Evolutionary conservation across 495 filamentous ascomycete species (phyloP).

Genomic region (Neurospora africana): DNA sequence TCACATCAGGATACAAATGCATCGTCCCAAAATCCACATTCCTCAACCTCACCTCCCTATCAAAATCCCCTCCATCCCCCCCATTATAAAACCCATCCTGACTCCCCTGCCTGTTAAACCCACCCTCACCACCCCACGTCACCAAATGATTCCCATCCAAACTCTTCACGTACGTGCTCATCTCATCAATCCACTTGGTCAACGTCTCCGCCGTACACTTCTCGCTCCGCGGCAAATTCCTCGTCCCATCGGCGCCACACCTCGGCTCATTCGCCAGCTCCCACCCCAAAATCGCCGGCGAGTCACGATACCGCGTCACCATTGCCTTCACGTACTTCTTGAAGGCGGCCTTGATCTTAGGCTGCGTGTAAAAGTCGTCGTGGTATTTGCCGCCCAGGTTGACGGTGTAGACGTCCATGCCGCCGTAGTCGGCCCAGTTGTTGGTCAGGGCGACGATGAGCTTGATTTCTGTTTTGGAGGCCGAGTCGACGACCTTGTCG

Average conservation of each 20-base stretch:
- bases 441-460: slow-evolving; percentile 45
- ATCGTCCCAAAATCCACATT: slow-evolving; percentile 59
- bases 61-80: slow-evolving; percentile 55
- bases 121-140: slow-evolving; percentile 43
- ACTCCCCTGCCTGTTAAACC: slow-evolving; percentile 24
- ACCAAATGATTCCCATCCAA: slow-evolving; percentile 42
- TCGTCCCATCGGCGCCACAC: slow-evolving; percentile 11
- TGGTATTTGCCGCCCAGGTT: slow-evolving; percentile 22
- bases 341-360: slow-evolving; percentile 34
- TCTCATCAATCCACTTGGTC: slow-evolving; percentile 36
- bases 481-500: slow-evolving; percentile 54
- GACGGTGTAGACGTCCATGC: slow-evolving; percentile 33
- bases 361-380: slow-evolving; percentile 28
- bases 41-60: slow-evolving; percentile 43
- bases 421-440: slow-evolving; percentile 47
- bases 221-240: background rate
- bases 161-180: slow-evolving; percentile 39
- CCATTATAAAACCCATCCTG: slow-evolving; percentile 51
- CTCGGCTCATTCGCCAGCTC: slow-evolving; percentile 47
- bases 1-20: slow-evolving; percentile 49
- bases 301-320: slow-evolving; percentile 39
- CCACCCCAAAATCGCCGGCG: slow-evolving; percentile 42
- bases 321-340: slow-evolving; percentile 41
- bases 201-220: slow-evolving; percentile 32
- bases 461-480: slow-evolving; percentile 47